phyloP scores from a whole-genome alignment of 805 yeast genomes.

The Wickerhamomyces alni region DNA sequence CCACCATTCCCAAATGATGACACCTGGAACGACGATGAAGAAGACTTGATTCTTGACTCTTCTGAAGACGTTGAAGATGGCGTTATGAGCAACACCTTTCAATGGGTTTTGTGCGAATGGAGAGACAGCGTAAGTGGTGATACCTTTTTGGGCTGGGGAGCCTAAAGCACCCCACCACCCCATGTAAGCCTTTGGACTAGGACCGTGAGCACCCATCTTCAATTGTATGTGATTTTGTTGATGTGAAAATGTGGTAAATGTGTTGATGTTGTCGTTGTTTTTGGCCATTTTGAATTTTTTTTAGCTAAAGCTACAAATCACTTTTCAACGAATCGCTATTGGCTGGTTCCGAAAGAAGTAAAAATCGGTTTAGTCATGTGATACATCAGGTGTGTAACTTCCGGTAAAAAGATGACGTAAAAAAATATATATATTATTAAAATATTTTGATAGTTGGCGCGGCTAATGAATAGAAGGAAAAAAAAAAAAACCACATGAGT shows the following conservation, averaged over 20 bases:
- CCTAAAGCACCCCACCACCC: slow-evolving; percentile 98
- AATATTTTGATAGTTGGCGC: no score
- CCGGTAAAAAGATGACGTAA: not conserved
- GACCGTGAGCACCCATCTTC: slow-evolving; percentile 54
- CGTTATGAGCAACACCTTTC: slow-evolving; percentile 78
- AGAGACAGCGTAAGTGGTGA: slow-evolving; percentile 84
- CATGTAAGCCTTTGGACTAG: slow-evolving; percentile 72
- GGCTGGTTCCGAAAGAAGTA: slow-evolving; percentile 4
- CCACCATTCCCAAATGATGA: slow-evolving; percentile 84
- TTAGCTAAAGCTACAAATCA: slow-evolving; percentile 1
- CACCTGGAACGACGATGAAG: slow-evolving; percentile 71
- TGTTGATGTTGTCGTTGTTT: no score
- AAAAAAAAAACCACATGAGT: no score
- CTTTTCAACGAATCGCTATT: slow-evolving; percentile 9
- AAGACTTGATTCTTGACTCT: slow-evolving; percentile 83
- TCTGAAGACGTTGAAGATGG: slow-evolving; percentile 90
- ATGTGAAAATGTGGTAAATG: no score
- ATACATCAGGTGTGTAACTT: slow-evolving; percentile 1
- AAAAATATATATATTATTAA: no score
- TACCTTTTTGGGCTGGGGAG: slow-evolving; percentile 79
- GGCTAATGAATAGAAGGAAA: no score
- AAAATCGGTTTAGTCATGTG: slow-evolving; percentile 2
- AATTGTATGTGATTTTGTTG: not conserved
- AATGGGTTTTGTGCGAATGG: slow-evolving; percentile 92
- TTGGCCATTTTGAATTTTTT: no score